These are phyloP conservation scores for Pseudogymnoascus sp. DNA, from an alignment of 2,329 filamentous ascomycete genomes.

Conservation along the genomic window DNA sequence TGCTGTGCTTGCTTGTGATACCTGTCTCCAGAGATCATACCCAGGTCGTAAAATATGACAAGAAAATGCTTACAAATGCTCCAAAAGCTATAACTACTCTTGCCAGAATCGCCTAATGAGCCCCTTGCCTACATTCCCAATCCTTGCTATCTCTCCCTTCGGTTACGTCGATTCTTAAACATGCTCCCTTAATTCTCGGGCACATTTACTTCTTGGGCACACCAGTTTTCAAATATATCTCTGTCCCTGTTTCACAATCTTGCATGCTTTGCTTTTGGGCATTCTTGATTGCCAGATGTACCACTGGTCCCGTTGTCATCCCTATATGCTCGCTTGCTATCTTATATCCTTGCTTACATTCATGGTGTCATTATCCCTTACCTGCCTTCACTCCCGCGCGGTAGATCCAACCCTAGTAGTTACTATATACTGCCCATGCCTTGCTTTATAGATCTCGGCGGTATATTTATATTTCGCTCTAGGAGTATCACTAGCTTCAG, in stretches of 20 bases:
- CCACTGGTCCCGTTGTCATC: no score
- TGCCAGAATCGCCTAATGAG: not conserved
- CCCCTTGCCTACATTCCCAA: not conserved
- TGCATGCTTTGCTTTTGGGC: not conserved
- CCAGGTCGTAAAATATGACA: not conserved
- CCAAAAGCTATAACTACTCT: not conserved
- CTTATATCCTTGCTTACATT: not conserved
- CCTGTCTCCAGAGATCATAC: not conserved
- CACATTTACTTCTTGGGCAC: not conserved
- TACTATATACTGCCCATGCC: not conserved
- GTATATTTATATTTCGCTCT: not conserved
- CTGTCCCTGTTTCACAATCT: not conserved
- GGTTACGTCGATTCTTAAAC: not conserved
- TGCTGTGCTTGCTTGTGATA: not conserved
- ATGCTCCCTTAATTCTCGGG: not conserved
- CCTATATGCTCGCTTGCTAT: not conserved
- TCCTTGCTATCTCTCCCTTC: not conserved
- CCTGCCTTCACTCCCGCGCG: not conserved
- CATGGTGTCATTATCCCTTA: not conserved
- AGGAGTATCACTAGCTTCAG: not conserved
- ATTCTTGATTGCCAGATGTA: no score
- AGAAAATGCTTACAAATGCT: not conserved
- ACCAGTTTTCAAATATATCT: not conserved
- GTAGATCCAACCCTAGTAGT: not conserved
- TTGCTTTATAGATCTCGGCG: not conserved